Conservation (phyloP, 2,329 filamentous ascomycete genomes). For the Parastagonospora avenae region DNA sequence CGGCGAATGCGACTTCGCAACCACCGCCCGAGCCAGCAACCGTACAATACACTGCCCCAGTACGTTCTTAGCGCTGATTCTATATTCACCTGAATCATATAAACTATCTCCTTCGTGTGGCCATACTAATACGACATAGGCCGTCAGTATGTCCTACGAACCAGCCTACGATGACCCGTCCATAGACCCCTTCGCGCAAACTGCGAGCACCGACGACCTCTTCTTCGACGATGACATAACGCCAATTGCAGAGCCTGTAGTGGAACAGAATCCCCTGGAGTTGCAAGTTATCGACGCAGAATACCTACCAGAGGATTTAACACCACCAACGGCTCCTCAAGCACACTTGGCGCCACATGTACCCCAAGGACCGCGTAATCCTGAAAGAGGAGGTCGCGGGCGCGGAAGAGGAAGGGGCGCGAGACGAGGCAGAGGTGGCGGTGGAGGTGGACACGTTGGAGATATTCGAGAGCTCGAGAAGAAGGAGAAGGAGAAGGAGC, state of each 20-base stretch:
- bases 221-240: slow-evolving; percentile 59
- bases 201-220: slow-evolving; percentile 56
- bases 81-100: background rate
- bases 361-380: slow-evolving; percentile 34
- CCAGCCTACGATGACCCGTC: slow-evolving; percentile 35
- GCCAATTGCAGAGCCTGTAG: slow-evolving; percentile 51
- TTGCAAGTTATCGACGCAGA: slow-evolving; percentile 24
- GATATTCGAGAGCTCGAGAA: slow-evolving; percentile 23
- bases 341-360: slow-evolving; percentile 25
- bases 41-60: slow-evolving; percentile 15
- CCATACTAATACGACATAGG: slow-evolving; percentile 13
- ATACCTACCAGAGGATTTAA: slow-evolving; percentile 22
- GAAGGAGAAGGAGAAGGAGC: slow-evolving; percentile 17
- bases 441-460: slow-evolving; percentile 7
- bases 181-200: slow-evolving; percentile 55
- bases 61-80: slow-evolving; percentile 1
- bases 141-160: slow-evolving; percentile 30
- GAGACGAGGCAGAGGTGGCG: slow-evolving; percentile 23
- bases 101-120: background rate
- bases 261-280: slow-evolving; percentile 37
- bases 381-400: slow-evolving; percentile 34
- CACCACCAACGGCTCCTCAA: slow-evolving; percentile 26
- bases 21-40: slow-evolving; percentile 8
- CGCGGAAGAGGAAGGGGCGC: slow-evolving; percentile 32
- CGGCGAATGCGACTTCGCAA: slow-evolving; percentile 5